A percentile compares a stretch with the other conserved stretches of the same genome.
Conservation (phyloP, 1,284 basidiomycete genomes). For the Apiotrichum veenhuisii region DNA sequence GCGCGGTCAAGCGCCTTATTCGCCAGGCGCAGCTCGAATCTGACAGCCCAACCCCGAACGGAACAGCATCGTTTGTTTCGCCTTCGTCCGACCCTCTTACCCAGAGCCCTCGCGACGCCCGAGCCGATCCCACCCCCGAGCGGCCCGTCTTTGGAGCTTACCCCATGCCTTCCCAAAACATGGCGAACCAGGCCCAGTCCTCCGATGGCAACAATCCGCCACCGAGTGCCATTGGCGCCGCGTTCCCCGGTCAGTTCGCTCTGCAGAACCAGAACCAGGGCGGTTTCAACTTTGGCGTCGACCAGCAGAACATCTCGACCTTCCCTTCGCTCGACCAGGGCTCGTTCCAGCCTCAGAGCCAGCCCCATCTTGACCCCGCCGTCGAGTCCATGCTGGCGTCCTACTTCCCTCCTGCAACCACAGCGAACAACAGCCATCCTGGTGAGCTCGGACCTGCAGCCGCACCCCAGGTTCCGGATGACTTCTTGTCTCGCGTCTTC, state of each 20-base stretch:
- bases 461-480: conserved; percentile 34
- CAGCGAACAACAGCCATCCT: not conserved
- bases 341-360: conserved; percentile 25
- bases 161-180: conserved; percentile 32
- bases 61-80: conserved; percentile 19
- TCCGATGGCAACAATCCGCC: not conserved
- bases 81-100: conserved; percentile 10
- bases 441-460: conserved; percentile 16
- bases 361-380: conserved; percentile 35
- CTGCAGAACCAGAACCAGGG: conserved; percentile 5
- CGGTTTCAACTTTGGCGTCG: conserved; percentile 31
- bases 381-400: conserved; percentile 40
- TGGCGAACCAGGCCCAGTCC: not conserved
- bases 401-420: conserved; percentile 31
- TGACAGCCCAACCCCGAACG: conserved; percentile 27
- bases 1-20: conserved; percentile 49
- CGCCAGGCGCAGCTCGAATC: conserved; percentile 44
- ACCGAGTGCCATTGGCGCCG: not conserved
- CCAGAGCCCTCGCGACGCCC: not conserved
- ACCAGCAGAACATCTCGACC: conserved; percentile 21
- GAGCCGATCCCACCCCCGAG: conserved; percentile 29
- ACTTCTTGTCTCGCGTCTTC: conserved; percentile 46
- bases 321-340: conserved; percentile 37
- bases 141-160: conserved; percentile 45
- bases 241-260: conserved; percentile 13